Percentiles rank a stretch among this genome's conserved stretches.
Evolutionary conservation across 352 stramenopile species (phyloP).

Genomic region (Globisporangium rhizosaccharum): DNA sequence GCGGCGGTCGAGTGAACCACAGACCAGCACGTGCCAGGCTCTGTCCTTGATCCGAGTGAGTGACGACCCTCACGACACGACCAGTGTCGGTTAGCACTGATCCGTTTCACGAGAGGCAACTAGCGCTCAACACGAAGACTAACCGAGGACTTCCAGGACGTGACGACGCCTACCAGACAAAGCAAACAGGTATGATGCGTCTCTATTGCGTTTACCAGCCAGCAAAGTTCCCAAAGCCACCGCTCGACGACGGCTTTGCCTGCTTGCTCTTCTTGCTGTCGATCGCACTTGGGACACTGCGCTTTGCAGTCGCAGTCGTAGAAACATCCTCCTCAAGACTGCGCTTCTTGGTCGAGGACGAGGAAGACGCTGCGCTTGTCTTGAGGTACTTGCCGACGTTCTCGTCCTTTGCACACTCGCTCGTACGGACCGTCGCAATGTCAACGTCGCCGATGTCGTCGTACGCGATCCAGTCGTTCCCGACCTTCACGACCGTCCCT

Average conservation of each 20-base stretch:
- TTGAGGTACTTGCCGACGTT: conserved; percentile 74
- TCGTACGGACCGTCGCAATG: conserved; percentile 39
- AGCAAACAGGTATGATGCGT: background rate
- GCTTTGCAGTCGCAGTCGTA: background rate
- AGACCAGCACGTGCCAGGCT: background rate
- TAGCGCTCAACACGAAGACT: background rate
- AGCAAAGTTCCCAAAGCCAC: conserved; percentile 77
- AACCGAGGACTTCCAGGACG: background rate
- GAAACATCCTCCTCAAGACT: conserved; percentile 9
- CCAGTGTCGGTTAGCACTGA: no score
- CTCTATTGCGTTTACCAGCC: conserved; percentile 37
- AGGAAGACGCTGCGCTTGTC: conserved; percentile 1
- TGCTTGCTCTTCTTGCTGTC: conserved; percentile 77
- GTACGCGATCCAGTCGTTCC: conserved; percentile 75
- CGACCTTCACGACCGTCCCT: conserved; percentile 77
- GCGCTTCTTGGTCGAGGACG: conserved; percentile 20
- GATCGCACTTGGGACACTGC: conserved; percentile 37
- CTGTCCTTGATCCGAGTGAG: background rate
- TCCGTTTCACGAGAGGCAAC: no score
- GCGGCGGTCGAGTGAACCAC: background rate
- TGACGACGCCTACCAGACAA: background rate
- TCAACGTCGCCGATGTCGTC: conserved; percentile 57
- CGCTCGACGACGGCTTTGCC: conserved; percentile 13
- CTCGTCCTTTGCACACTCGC: conserved; percentile 35
- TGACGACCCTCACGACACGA: no score